Evolutionary conservation across 2,329 filamentous ascomycete genomes (phyloP).

Genomic region (Akanthomyces dipterigenus): DNA sequence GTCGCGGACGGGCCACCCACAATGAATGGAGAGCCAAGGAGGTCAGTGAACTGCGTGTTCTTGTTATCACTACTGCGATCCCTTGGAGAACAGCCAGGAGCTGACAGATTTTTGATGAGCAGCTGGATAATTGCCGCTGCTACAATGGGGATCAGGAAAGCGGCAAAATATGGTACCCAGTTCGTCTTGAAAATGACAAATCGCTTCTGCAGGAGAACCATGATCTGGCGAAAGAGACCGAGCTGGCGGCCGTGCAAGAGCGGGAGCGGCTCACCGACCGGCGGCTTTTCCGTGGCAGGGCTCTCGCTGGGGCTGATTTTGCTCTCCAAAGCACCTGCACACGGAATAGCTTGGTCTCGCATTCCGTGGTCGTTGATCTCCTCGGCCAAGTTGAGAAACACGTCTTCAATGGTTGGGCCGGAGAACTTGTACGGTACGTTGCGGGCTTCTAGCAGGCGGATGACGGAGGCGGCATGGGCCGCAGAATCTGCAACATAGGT

Average conservation of each 20-base stretch:
- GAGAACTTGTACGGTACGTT: slow-evolving; percentile 61
- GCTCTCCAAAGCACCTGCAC: neutral
- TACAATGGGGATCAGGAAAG: slow-evolving; percentile 68
- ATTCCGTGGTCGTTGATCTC: slow-evolving; percentile 26
- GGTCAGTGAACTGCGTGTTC: slow-evolving; percentile 15
- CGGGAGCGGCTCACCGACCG: slow-evolving; percentile 12
- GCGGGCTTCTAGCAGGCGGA: slow-evolving; percentile 56
- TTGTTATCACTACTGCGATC: slow-evolving; percentile 13
- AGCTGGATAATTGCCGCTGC: slow-evolving; percentile 68
- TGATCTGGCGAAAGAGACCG: slow-evolving; percentile 51
- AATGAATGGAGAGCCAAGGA: slow-evolving; percentile 16
- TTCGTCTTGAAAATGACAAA: slow-evolving; percentile 49
- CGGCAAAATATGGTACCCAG: slow-evolving; percentile 62
- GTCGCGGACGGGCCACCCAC: slow-evolving; percentile 20
- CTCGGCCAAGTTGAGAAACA: slow-evolving; percentile 60
- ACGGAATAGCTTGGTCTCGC: neutral
- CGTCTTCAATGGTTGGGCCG: slow-evolving; percentile 66
- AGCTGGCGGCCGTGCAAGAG: slow-evolving; percentile 53
- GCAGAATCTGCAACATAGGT: slow-evolving; percentile 65
- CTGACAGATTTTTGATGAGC: slow-evolving; percentile 54
- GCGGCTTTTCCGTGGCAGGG: neutral
- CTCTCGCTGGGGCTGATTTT: neutral
- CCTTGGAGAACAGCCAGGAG: slow-evolving; percentile 36
- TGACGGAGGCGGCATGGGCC: slow-evolving; percentile 59
- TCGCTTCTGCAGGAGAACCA: slow-evolving; percentile 59